Evolutionary conservation across 2,329 filamentous ascomycete species (phyloP), one percentile per base, ranked within the genome.

Genomic region (Beauveria sp.): DNA sequence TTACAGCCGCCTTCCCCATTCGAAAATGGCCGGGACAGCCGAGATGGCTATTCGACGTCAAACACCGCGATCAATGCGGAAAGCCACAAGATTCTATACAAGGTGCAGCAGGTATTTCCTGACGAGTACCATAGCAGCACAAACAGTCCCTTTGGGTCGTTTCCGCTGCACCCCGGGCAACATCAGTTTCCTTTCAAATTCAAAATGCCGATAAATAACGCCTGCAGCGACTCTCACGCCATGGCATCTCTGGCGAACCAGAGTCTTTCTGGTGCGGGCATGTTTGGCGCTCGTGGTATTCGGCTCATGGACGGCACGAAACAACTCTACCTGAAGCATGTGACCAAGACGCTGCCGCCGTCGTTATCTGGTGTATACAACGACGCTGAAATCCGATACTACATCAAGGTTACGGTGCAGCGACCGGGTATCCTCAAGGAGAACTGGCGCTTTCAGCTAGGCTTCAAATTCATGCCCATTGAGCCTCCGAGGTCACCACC

Each of bases 381-480:
- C 38, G 86, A 93, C 73, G 93, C 93, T 24, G 92, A 96, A 74
- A 93, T 98, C 63, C 84, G 87, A 67, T 99, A 99, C 75, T 99
- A 90, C 71, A 82, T 98, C 71, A 99, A 99, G 73, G 91, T 89
- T n/a, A 98, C 95, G 0, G 86, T 98, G 6, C 90, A 92, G 69
- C 82, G 92, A n/a, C 91, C 92, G 0, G 87, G 89, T 16, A 81
- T 97, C 63, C 91, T 96, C 74, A 93, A 93, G 71, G 92, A 96
- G 75, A 97, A 97, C 69, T 89, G 91, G 73, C 81, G 93, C 22
- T 80, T 81, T 65, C 78, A 83, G 64, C 70, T 81, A 42, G 85
- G 86, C 42, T 88, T 97, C 75, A 93, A 90, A 62, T 95, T 99
- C 71, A 81, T 97, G 43, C 95, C 95, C 5, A 93, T 98, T 66